These are phyloP conservation scores for Trichoderma sp. DNA, from an alignment of 2,329 filamentous ascomycete genomes.

Conservation along the genomic window DNA sequence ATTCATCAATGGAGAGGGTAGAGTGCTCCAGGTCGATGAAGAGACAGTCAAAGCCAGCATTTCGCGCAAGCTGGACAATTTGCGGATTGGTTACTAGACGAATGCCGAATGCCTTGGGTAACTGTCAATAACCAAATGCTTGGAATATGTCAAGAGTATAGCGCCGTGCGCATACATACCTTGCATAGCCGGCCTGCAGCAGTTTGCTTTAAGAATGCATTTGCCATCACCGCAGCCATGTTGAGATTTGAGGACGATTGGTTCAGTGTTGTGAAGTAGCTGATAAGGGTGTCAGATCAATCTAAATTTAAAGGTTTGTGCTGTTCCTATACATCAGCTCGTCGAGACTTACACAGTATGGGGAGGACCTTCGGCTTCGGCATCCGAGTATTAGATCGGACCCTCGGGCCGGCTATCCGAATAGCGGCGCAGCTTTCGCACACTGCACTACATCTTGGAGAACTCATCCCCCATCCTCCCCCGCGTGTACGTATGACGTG, in stretches of 20 bases:
- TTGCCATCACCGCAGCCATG: neutral
- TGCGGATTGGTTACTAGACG: neutral
- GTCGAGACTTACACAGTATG: neutral
- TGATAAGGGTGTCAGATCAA: neutral
- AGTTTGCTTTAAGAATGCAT: neutral
- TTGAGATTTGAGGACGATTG: neutral
- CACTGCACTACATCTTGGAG: neutral
- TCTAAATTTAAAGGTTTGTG: neutral
- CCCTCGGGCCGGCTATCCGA: neutral
- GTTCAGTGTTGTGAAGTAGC: fast-evolving
- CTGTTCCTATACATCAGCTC: neutral
- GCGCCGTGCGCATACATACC: neutral
- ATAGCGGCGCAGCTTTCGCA: neutral
- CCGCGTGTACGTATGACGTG: neutral
- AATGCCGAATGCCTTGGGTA: neutral
- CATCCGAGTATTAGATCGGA: neutral
- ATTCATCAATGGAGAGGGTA: neutral
- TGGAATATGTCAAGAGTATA: neutral
- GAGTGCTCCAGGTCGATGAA: neutral
- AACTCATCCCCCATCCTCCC: neutral
- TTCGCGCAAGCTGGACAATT: neutral
- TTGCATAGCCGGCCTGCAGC: neutral
- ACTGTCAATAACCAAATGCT: neutral
- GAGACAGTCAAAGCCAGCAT: neutral
- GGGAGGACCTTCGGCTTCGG: neutral